Evolutionary conservation across 805 yeast genomes (phyloP), one percentile per base, ranked within the genome.

Genomic region (Wickerhamiella bombiphila): DNA sequence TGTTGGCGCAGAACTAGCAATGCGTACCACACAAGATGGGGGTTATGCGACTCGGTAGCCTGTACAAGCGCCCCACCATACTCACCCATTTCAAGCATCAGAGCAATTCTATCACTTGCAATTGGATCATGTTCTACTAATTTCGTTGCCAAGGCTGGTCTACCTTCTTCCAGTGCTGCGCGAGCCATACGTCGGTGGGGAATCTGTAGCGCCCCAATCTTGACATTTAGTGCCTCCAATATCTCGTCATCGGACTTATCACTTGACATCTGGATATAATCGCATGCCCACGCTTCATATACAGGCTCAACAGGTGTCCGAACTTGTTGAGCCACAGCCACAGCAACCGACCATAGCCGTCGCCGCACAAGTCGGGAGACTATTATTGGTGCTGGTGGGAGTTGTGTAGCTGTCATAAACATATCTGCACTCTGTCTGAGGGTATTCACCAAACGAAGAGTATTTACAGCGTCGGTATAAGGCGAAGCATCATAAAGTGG

Each of bases 121-220:
- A 60, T 50, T 1, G 80, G 76, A 51, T 91, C 97, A 41, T 74
- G 57, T 35, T 74, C 68, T 9, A 80, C 64, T n/a, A 91, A 56
- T 32, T 68, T 61, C 38, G 76, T 71, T 26, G 94, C 77, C 17
- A 91, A 58, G 18, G 66, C 63, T 8, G 68, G 54, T 20, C 97
- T 64, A 1, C 97, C 97, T 56, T 88, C 96, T 49, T 77, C 76
- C 48, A 68, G 70, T 1, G 94, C 91, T 14, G 70, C 65, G 6
- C 64, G 60, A 0, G 82, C 74, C 20, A 83, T 70, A 20, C 65
- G 61, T 4, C 70, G 69, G 42, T 72, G 75, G 0, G 85, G 65
- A 15, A 76, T 66, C 3, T 66, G 64, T 9, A 59, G 52, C 2
- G 53, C 44, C 8, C 48, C 48, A 13, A 82, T 58, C 39, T 70